A percentile compares a stretch with the other conserved stretches of the same genome.
These are phyloP conservation scores for Taphrina wiesneri DNA, from an alignment of 1,139 yeast species.

Conservation along the genomic window DNA sequence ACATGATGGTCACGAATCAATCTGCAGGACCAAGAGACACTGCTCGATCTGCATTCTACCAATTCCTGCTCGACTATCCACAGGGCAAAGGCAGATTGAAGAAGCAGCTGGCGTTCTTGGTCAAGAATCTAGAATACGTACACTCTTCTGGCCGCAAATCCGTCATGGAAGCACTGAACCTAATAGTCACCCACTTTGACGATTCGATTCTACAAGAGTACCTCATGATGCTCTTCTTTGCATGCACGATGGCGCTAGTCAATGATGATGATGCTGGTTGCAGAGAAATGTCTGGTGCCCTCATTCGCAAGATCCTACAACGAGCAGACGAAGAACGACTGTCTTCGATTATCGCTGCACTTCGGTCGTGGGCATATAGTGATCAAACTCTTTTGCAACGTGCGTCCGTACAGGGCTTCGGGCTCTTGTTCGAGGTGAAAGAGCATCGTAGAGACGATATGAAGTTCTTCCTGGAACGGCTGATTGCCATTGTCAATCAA, in stretches of 20 bases:
- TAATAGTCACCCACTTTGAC: conserved; percentile 67
- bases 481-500: conserved; percentile 1
- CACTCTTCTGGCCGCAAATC: conserved; percentile 86
- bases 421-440: conserved; percentile 55
- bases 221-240: conserved; percentile 77
- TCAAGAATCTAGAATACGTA: conserved; percentile 81
- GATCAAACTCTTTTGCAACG: conserved; percentile 60
- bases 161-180: conserved; percentile 80
- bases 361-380: conserved; percentile 65
- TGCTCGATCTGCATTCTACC: conserved; percentile 80
- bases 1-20: conserved; percentile 88
- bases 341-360: conserved; percentile 58
- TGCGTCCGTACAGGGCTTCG: conserved; percentile 76
- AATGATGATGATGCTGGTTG: conserved; percentile 80
- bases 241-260: conserved; percentile 72
- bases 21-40: conserved; percentile 79
- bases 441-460: conserved; percentile 20
- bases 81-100: conserved; percentile 86
- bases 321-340: conserved; percentile 54
- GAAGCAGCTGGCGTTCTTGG: conserved; percentile 76
- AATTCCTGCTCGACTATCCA: conserved; percentile 89
- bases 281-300: conserved; percentile 76
- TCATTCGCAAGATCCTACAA: conserved; percentile 59
- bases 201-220: conserved; percentile 60
- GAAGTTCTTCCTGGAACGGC: conserved; percentile 5